Conservation (phyloP, 805 yeast species). For the Wickerhamomyces strasburgensis region DNA sequence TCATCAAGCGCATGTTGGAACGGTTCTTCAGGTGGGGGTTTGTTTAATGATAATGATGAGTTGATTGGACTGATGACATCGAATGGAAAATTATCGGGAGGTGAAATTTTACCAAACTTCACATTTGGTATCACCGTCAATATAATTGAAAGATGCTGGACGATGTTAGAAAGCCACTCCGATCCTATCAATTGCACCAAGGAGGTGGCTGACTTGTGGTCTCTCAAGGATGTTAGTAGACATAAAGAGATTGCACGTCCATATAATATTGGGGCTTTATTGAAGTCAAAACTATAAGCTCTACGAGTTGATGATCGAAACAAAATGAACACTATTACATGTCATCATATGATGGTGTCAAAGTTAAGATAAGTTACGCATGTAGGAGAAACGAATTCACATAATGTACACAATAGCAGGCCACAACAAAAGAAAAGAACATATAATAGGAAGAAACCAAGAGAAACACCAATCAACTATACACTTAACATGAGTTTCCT, state of each 20-base stretch:
- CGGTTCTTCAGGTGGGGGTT: constrained; percentile 28
- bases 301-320: no score
- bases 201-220: constrained; percentile 20
- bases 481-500: no score
- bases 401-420: no score
- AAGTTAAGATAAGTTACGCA: no score
- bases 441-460: no score
- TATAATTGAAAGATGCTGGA: constrained; percentile 20
- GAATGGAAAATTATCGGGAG: constrained; percentile 24
- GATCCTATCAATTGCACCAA: constrained; percentile 10
- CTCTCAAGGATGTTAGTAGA: constrained; percentile 8
- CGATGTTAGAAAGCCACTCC: constrained; percentile 12
- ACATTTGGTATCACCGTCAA: constrained; percentile 24
- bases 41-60: constrained; percentile 21
- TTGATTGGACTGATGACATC: constrained; percentile 27
- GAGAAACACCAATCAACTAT: no score
- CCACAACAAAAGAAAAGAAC: no score
- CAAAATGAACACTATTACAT: not conserved
- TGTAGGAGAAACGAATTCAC: no score
- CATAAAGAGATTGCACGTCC: not conserved
- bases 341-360: not conserved
- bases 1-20: constrained; percentile 28
- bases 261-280: no score
- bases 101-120: constrained; percentile 26
- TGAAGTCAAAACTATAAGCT: no score